phyloP scores from a whole-genome alignment of 2,329 filamentous ascomycete species.

The Colletotrichum eremochloae region DNA sequence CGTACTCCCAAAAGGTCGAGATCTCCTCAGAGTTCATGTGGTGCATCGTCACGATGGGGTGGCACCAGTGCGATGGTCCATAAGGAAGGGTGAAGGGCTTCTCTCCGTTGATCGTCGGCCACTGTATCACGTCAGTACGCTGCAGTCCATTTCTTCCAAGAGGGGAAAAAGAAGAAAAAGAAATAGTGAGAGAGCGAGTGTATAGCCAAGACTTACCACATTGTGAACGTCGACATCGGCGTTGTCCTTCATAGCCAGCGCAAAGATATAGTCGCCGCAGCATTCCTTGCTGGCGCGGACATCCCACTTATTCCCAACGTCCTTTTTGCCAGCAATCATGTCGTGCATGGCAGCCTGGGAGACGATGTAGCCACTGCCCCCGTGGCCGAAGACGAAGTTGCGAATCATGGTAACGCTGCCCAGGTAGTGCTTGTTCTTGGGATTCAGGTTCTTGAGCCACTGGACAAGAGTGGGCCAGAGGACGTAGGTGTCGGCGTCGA shows the following conservation, averaged over 20 bases:
- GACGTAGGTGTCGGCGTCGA: constrained; percentile 71
- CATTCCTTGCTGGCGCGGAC: constrained; percentile 55
- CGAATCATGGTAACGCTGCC: constrained; percentile 62
- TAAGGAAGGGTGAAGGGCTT: constrained; percentile 66
- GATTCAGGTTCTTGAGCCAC: constrained; percentile 62
- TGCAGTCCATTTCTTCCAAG: no score
- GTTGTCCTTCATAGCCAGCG: constrained; percentile 59
- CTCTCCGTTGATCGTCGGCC: constrained; percentile 69
- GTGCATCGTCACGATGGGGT: constrained; percentile 69
- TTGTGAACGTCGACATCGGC: constrained; percentile 57
- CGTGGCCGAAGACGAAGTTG: constrained; percentile 64
- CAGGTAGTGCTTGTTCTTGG: constrained; percentile 60
- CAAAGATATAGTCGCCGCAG: constrained; percentile 67
- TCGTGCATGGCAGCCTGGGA: constrained; percentile 65
- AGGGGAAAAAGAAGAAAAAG: neutral
- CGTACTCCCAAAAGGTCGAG: constrained; percentile 64
- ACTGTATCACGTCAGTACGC: constrained; percentile 48
- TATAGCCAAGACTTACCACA: constrained; percentile 53
- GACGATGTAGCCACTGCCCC: constrained; percentile 68
- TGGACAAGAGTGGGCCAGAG: constrained; percentile 65
- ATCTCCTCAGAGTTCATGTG: constrained; percentile 66
- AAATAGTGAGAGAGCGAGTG: neutral
- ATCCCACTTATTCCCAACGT: constrained; percentile 63
- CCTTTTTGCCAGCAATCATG: constrained; percentile 57
- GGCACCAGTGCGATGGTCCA: constrained; percentile 64